Conservation (phyloP, 345 rosid species). For the Acer saccharum region DNA sequence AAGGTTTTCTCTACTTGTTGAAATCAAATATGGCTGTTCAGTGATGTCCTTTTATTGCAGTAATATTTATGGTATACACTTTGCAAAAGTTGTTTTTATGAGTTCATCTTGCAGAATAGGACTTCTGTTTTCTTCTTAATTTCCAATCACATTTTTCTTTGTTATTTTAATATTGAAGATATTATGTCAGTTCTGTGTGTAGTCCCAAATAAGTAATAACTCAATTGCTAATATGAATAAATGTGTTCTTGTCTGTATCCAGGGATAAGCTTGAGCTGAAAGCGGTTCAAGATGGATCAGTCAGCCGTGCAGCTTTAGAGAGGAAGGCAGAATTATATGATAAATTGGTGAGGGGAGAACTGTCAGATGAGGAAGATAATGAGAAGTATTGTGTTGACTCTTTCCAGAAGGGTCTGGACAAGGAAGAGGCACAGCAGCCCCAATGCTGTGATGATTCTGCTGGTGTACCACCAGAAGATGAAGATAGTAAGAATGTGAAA, state of each 20-base stretch:
- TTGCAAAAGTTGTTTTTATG: no score
- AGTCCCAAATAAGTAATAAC: background rate
- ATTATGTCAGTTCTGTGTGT: no score
- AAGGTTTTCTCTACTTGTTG: no score
- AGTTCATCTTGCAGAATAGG: no score
- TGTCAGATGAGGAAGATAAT: conserved; percentile 83
- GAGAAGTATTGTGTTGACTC: conserved; percentile 95
- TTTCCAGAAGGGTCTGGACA: conserved; percentile 65
- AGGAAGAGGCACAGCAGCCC: conserved; percentile 35
- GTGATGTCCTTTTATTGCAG: no score
- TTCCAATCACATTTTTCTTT: no score
- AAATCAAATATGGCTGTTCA: no score
- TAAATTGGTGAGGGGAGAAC: conserved; percentile 75
- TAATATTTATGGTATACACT: no score
- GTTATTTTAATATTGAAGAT: no score
- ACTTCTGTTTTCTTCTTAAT: no score
- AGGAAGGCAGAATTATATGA: conserved; percentile 88
- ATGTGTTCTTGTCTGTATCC: conserved; percentile 20
- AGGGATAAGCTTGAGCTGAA: conserved; percentile 94
- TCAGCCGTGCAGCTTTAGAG: conserved; percentile 86
- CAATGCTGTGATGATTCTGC: conserved; percentile 26
- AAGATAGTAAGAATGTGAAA: conserved; percentile 39
- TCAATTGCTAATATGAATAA: conserved; percentile 6
- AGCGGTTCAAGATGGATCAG: conserved; percentile 78
- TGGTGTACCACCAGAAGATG: conserved; percentile 36